Conservation (phyloP, 495 filamentous ascomycete genomes). For the Neurospora sp. region DNA sequence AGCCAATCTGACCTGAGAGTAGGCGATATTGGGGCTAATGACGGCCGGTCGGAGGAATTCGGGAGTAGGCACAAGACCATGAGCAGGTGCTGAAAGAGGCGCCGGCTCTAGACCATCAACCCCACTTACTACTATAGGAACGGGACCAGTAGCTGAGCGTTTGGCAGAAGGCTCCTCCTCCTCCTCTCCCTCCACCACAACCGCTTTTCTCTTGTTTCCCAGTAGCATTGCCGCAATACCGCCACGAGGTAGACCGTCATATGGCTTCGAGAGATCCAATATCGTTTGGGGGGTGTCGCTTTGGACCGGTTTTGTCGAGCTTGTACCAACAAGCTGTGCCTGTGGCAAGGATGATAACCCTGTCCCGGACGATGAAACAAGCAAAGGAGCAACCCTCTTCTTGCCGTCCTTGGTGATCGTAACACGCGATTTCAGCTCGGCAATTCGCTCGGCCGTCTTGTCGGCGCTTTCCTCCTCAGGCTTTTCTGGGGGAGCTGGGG, state of each 20-base stretch:
- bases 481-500: constrained; percentile 20
- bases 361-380: constrained; percentile 76
- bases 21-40: constrained; percentile 62
- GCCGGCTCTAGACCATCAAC: constrained; percentile 67
- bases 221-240: constrained; percentile 76
- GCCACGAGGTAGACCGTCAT: constrained; percentile 85
- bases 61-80: constrained; percentile 64
- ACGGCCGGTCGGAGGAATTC: constrained; percentile 85
- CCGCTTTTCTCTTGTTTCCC: constrained; percentile 84
- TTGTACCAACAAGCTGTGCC: constrained; percentile 67
- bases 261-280: constrained; percentile 87
- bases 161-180: constrained; percentile 53
- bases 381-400: constrained; percentile 84
- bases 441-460: constrained; percentile 55
- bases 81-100: constrained; percentile 37
- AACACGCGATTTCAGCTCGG: constrained; percentile 76
- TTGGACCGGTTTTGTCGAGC: constrained; percentile 46
- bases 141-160: constrained; percentile 54
- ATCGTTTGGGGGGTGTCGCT: constrained; percentile 74
- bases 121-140: constrained; percentile 65
- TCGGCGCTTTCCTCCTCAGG: constrained; percentile 37
- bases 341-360: constrained; percentile 83
- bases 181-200: constrained; percentile 54
- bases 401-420: constrained; percentile 95
- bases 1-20: constrained; percentile 80